Base-by-base conservation (phyloP, 768 basidiomycete genomes). In the Boletus subcaerulescens region DNA sequence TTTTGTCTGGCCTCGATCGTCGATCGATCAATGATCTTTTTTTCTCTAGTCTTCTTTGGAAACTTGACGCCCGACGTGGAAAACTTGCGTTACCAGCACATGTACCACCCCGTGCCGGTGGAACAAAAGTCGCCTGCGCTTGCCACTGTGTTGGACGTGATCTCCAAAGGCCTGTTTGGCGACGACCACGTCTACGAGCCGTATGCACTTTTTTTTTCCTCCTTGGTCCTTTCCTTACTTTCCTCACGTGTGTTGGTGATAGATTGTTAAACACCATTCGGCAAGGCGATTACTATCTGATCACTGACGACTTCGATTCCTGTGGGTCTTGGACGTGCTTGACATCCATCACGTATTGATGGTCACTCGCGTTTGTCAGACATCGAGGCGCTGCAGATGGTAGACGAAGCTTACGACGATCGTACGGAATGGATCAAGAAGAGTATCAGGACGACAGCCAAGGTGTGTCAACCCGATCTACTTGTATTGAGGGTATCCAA, bases 291-390 rank as follows among this genome's bases (percentile, higher is more conserved):
- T 83, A 87, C 69, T 91, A 91, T 69, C 78, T 93, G 47, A 67
- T 96, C 53, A 85, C 91, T 0, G 94, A 98, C 66, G 95, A 98
- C 75, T 98, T 98, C 65, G 90, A 93, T 60, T 93, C 92, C 10
- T 96, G 86, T 93, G 47, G 57, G 86, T 74, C 14, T 14, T 39
- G 14, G 15, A n/a, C n/a, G n/a, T n/a, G n/a, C n/a, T 11, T n/a
- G 26, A 29, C 26, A 29, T 39, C 17, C 18, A 8, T 10, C 3
- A n/a, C 38, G 38, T 39, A 15, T 39, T 39, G 38, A n/a, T 35
- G 3, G 33, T 39, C 38, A 36, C 6, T 36, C 15, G 35, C n/a
- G 2, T 22, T 49, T 31, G 36, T 31, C 61, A 89, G 88, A 96
- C 70, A 82, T 97, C 59, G 80, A 84, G 56, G 93, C 95, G 8